Base-by-base conservation (phyloP, 352 stramenopile genomes). In the Phytophthora cajani region DNA sequence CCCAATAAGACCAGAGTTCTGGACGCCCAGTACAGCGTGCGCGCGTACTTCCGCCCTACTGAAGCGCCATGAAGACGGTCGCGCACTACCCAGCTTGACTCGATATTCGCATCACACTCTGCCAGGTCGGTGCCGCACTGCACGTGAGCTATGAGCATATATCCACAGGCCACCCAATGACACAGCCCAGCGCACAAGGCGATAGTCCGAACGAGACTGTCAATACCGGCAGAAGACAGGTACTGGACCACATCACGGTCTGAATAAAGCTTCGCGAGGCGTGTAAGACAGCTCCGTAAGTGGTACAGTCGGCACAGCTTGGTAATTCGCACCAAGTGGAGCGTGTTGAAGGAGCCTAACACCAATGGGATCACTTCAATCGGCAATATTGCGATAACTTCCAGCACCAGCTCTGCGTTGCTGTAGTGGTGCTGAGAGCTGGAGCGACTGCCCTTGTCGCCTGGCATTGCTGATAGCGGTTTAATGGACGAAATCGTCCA, bases 121-220 rank as follows among this genome's bases (percentile, higher is more conserved):
- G 85, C 74, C 1, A 89, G 58, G 51, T 78, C 53, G 8, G 87
- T n/a, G 0, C 87, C 87, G 56, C 87, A 94, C n/a, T 81, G 69
- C 5, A 57, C n/a, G 50, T 92, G 81, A 0, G 76, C 82, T 23
- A 92, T 72, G 17, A 90, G 63, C 75, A 94, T 88, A 70, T 92
- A 94, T 1, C 73, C 81, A 23, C 82, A 92, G 2, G 83, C 81
- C 19, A 80, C 55, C 76, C 81, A 90, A 63, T 94, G 85, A 36
- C 61, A 69, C 17, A 85, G 33, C 2, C 74, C 40, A 1, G 77
- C 32, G 10, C 69, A 77, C 1, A 82, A 2, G 0, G 64, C 54
- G 25, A 92, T 79, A n/a, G 67, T 82, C 2, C 69, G 69, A 23
- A 75, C 72, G 12, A 92, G 77, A 0, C 49, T 79, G 5, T 82